Evolutionary conservation across 306 rosid species (phyloP), one percentile per base, ranked within the genome.

Genomic region (Dryas octopetala): DNA sequence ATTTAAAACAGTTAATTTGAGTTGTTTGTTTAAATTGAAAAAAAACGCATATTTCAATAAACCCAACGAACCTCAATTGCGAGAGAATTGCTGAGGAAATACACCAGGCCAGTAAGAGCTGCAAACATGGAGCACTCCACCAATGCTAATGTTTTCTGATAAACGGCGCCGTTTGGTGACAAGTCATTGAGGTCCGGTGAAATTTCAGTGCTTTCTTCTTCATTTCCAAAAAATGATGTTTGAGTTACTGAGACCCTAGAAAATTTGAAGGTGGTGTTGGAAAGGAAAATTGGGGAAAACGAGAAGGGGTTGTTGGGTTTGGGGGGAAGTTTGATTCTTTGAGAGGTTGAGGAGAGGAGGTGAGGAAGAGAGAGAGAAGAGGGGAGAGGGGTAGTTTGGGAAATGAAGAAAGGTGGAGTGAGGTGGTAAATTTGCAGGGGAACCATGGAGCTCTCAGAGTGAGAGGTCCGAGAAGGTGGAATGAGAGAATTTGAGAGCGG

Each of bases 91-190:
- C 99, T 95, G 86, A 92, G 83, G 86, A 95, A 92, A 70, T 90
- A 95, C 67, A 95, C 99, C 84, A 95, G 83, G 50, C 99, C 99
- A 40, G 95, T 87, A 62, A 95, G 97, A 4, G 99, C 97, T 52
- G 99, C 93, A 65, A 92, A 90, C 99, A 95, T 95, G 83, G 99
- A 90, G 80, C 99, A 95, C 85, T 95, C 99, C 63, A 95, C 99
- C 90, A 95, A 66, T 48, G 92, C 97, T 62, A 95, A 74, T 8
- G 97, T 95, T 74, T 90, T 90, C 89, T 77, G 82, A 71, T 90
- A 92, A 54, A 89, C 88, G 8, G 45, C 73, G 15, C 99, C 96
- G 43, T 85, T 70, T 61, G 87, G 85, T 14, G 99, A 95, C 49
- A 95, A 77, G 78, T 95, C 97, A 1, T 83, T 85, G 68, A 85